phyloP scores from a whole-genome alignment of 2,329 filamentous ascomycete species.

The Tolypocladium sp. region DNA sequence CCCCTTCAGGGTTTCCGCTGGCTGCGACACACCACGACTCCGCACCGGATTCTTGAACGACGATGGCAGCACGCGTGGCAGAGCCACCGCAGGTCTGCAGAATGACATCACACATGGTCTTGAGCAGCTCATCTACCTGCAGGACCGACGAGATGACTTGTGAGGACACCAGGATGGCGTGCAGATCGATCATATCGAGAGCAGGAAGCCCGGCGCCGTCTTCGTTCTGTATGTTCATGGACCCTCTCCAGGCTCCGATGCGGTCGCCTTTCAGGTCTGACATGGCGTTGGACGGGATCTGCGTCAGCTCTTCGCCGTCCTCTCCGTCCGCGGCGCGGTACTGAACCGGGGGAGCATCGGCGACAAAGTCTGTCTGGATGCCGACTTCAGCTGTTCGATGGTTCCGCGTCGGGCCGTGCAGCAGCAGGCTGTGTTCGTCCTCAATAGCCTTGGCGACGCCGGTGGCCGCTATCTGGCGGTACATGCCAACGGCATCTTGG shows the following conservation, averaged over 20 bases:
- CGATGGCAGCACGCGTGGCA: constrained; percentile 63
- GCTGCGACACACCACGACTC: constrained; percentile 65
- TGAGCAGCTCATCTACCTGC: constrained; percentile 64
- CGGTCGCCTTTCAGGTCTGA: constrained; percentile 46
- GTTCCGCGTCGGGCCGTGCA: constrained; percentile 52
- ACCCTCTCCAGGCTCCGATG: constrained; percentile 55
- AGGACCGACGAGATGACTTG: constrained; percentile 74
- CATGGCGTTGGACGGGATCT: constrained; percentile 33
- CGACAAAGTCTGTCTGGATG: constrained; percentile 63
- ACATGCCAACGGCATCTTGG: constrained; percentile 58
- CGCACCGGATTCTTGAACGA: constrained; percentile 58
- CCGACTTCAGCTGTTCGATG: constrained; percentile 51
- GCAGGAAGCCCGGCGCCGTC: constrained; percentile 57
- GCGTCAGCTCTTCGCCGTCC: constrained; percentile 30
- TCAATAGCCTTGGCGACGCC: constrained; percentile 62
- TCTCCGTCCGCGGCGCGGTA: constrained; percentile 40
- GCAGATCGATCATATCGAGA: constrained; percentile 75
- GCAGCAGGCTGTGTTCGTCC: constrained; percentile 56
- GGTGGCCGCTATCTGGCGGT: constrained; percentile 57
- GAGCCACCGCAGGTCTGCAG: constrained; percentile 65
- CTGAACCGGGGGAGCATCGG: constrained; percentile 42
- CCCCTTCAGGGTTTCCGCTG: constrained; percentile 61
- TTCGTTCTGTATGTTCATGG: constrained; percentile 45
- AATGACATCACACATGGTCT: constrained; percentile 76
- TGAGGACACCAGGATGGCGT: constrained; percentile 68